Percentiles rank a stretch among this genome's conserved stretches.
These are phyloP conservation scores for Cutaneotrichosporon sp. DNA, from an alignment of 1,284 basidiomycete species.

Conservation along the genomic window DNA sequence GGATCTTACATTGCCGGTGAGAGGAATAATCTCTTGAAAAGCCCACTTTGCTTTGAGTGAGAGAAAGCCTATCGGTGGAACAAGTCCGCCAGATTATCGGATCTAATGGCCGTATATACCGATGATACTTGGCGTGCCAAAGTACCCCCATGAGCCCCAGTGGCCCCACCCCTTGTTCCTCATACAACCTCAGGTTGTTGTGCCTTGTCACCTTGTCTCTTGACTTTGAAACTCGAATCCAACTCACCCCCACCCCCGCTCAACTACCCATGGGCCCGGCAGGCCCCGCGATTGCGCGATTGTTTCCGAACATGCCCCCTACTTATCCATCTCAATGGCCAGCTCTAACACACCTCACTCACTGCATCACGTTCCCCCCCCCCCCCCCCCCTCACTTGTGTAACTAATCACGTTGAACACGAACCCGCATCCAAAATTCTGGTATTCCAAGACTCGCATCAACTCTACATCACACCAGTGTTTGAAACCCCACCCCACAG, in stretches of 20 bases:
- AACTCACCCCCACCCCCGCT: not conserved
- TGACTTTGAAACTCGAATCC: not conserved
- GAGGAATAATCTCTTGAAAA: not conserved
- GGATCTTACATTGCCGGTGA: not conserved
- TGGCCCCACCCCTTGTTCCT: not conserved
- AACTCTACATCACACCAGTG: not conserved
- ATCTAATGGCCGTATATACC: slow-evolving; percentile 1
- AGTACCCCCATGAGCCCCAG: not conserved
- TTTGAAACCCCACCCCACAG: not conserved
- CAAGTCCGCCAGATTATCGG: not conserved
- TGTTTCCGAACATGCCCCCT: not conserved
- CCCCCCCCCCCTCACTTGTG: not conserved
- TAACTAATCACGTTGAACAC: not conserved
- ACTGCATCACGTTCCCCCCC: not conserved
- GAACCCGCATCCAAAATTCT: no score
- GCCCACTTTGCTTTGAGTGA: not conserved
- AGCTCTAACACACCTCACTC: not conserved
- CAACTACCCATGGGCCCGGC: not conserved
- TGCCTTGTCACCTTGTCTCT: not conserved
- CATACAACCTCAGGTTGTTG: not conserved
- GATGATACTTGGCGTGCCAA: not conserved
- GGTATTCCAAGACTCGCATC: no score
- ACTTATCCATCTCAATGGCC: not conserved
- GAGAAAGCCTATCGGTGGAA: not conserved
- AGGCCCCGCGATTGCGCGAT: not conserved